Conservation (phyloP, 2,329 filamentous ascomycete genomes). For the Fusarium sp. region DNA sequence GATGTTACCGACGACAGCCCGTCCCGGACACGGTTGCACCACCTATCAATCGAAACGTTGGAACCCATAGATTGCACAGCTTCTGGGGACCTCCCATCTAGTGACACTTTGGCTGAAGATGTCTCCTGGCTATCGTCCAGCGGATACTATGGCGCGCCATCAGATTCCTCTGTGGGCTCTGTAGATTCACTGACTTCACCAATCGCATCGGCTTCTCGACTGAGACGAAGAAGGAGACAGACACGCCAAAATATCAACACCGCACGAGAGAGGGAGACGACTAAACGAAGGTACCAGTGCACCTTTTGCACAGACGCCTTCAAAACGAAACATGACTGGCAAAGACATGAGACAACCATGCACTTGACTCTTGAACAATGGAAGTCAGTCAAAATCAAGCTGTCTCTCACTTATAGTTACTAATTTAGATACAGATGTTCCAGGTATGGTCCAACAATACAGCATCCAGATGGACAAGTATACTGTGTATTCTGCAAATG, state of each 20-base stretch:
- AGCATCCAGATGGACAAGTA: not conserved
- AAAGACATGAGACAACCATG: not conserved
- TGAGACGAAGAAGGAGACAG: not conserved
- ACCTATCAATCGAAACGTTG: not conserved
- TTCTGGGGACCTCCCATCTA: rapidly evolving
- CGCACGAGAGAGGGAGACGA: not conserved
- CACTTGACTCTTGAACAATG: not conserved
- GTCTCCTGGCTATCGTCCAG: not conserved
- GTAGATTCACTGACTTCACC: not conserved
- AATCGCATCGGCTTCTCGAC: not conserved
- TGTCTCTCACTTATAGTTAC: rapidly evolving
- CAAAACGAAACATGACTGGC: not conserved
- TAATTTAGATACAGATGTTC: not conserved
- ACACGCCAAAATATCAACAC: rapidly evolving
- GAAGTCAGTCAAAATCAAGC: not conserved
- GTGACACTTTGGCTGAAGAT: not conserved
- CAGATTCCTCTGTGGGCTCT: not conserved
- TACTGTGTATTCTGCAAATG: not conserved
- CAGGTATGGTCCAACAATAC: not conserved
- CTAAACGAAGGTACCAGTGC: not conserved
- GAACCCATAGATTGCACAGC: not conserved
- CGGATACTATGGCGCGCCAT: not conserved
- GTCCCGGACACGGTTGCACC: not conserved
- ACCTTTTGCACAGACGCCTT: not conserved
- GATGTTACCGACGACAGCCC: not conserved